phyloP scores from a whole-genome alignment of 352 stramenopile species.

The Pythium guiyangense region DNA sequence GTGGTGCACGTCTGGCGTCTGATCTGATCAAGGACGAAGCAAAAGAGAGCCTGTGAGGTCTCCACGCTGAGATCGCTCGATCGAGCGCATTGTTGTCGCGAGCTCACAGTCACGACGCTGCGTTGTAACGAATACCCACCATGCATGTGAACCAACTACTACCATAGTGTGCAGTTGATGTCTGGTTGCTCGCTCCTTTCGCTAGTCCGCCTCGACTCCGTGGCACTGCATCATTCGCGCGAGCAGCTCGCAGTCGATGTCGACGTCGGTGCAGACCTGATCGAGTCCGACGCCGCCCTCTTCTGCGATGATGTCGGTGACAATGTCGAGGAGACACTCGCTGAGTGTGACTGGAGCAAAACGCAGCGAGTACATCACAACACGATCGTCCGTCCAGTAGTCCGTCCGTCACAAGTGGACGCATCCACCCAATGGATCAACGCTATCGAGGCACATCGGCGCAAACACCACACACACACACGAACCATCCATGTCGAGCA shows the following conservation, averaged over 20 bases:
- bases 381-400: too few relatives aligned
- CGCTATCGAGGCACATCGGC: too few relatives aligned
- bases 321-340: too few relatives aligned
- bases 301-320: constrained; percentile 18
- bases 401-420: too few relatives aligned
- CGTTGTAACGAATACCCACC: constrained; percentile 17
- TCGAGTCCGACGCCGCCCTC: constrained; percentile 14
- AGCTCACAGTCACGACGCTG: constrained; percentile 3
- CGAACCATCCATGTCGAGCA: constrained; percentile 15
- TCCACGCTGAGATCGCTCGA: constrained; percentile 6
- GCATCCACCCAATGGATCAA: too few relatives aligned
- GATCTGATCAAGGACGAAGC: neutral
- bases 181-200: neutral
- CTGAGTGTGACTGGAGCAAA: too few relatives aligned
- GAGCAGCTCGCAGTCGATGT: constrained; percentile 11
- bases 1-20: constrained; percentile 19
- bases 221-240: constrained; percentile 8
- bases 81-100: neutral
- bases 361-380: too few relatives aligned
- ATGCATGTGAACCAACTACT: neutral
- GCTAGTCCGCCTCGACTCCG: constrained; percentile 5
- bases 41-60: neutral
- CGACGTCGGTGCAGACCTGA: constrained; percentile 4
- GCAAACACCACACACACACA: too few relatives aligned
- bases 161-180: neutral